Base-by-base conservation (phyloP, 2,329 filamentous ascomycete species). In the Helicocarpus griseus region DNA sequence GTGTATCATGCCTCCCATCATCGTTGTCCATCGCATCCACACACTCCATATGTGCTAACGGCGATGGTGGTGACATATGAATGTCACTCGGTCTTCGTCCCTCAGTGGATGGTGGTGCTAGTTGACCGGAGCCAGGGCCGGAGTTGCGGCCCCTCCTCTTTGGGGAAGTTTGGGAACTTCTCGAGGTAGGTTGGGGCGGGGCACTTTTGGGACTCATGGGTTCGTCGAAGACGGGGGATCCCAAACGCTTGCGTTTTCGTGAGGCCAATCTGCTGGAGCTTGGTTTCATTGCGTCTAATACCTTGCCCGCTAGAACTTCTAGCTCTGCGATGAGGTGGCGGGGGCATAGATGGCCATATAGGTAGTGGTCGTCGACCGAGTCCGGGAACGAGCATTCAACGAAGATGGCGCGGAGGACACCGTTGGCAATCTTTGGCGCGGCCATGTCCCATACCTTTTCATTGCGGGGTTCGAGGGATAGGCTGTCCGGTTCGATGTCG, bases 301-400 rank as follows among this genome's bases (percentile, higher is more conserved):
- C 88, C 63, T 88, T 82, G 2, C 72, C 71, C 0, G 88, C 90
- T 2, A 98, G 76, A 0, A 72, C 77, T 31, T 75, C 75, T 53
- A 98, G 74, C 68, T 98, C 93, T 43, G 86, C 80, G 22, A 91
- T 81, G 11, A 98, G 70, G 65, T 89, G 93, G 0, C 82, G 77
- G 0, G 93, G 93, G 35, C 88, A 87, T 13, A 98, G 74, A 61
- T 98, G 93, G 0, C 93, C 93, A 58, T 89, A 98, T 0, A 98
- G 76, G 0, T 83, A 80, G 47, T 86, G 83, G 54, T 93, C 83
- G 21, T 81, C 77, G 61, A 89, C 85, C 6, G 80, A 80, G 65
- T 96, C 85, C 55, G 89, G 86, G 66, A 91, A 98, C 55, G 88
- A 95, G 68, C 91, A 97, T 73, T 98, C 93, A 60, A 98, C 94